Evolutionary conservation across 805 yeast species (phyloP).

Genomic region (Saccharomycopsis synnaedendra): DNA sequence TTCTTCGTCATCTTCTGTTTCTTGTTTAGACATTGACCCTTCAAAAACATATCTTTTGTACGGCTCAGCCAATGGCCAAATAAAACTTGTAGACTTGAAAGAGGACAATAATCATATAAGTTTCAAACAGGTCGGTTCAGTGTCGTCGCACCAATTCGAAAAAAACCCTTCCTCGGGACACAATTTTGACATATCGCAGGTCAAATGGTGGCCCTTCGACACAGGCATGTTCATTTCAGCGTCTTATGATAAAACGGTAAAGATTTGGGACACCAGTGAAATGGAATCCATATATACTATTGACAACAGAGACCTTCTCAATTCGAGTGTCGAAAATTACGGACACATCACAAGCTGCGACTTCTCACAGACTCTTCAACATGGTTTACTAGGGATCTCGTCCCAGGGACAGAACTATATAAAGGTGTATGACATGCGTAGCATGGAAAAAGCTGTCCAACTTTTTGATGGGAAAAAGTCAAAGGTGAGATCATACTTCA

Average conservation of each 20-base stretch:
- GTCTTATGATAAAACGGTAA: constrained; percentile 68
- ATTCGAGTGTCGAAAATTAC: not conserved
- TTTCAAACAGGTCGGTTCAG: too few species aligned
- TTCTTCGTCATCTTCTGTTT: too few species aligned
- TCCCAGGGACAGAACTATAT: constrained; percentile 52
- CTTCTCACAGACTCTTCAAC: constrained; percentile 33
- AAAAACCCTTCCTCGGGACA: constrained; percentile 32
- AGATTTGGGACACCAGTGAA: constrained; percentile 69
- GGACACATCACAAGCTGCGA: constrained; percentile 26
- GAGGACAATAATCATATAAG: too few species aligned
- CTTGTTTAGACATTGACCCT: too few species aligned
- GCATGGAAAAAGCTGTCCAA: constrained; percentile 64
- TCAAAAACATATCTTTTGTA: too few species aligned
- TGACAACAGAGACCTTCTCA: constrained; percentile 20
- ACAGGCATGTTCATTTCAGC: constrained; percentile 77
- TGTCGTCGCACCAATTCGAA: too few species aligned
- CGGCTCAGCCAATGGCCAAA: too few species aligned
- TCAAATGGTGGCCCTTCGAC: constrained; percentile 86
- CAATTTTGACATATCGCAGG: constrained; percentile 57
- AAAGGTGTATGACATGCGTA: constrained; percentile 61
- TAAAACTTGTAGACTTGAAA: too few species aligned
- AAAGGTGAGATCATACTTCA: constrained; percentile 23
- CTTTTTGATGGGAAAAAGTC: constrained; percentile 44
- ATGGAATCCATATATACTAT: constrained; percentile 59
- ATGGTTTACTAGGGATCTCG: constrained; percentile 57